Evolutionary conservation across 1,139 yeast species (phyloP).

Genomic region (Blastobotrys aristatus): DNA sequence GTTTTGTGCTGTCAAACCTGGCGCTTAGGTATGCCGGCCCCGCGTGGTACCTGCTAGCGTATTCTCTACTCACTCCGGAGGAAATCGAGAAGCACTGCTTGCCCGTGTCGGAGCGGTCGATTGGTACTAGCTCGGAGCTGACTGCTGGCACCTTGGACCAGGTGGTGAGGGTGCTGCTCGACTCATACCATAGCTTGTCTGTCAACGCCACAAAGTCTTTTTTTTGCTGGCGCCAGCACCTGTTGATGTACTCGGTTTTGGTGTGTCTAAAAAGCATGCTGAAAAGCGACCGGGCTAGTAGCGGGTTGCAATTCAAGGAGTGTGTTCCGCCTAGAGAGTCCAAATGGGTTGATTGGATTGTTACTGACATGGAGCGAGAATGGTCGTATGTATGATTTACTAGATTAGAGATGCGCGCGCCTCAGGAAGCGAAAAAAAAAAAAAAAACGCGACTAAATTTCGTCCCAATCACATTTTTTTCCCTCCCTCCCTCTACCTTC

Average conservation of each 20-base stretch:
- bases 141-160: slow-evolving; percentile 9
- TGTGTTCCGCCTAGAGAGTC: slow-evolving; percentile 4
- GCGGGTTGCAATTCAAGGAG: not conserved
- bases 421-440: not conserved
- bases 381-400: not conserved
- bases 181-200: slow-evolving; percentile 1
- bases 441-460: not conserved
- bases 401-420: not conserved
- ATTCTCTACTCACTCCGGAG: slow-evolving; percentile 8
- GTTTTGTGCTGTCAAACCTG: not conserved
- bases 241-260: slow-evolving; percentile 14
- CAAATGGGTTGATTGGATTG: slow-evolving; percentile 6
- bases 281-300: not conserved
- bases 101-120: too few species aligned
- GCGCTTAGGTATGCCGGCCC: slow-evolving; percentile 8
- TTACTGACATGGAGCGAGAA: slow-evolving; percentile 4
- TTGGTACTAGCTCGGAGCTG: not conserved
- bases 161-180: not conserved
- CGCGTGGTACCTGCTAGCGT: slow-evolving; percentile 15
- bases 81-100: slow-evolving; percentile 4
- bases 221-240: slow-evolving; percentile 19
- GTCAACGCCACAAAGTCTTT: not conserved
- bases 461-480: not conserved
- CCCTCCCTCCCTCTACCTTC: not conserved
- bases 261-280: not conserved